Conservation (phyloP, 805 yeast species). For the Jamesozyma rosinii region DNA sequence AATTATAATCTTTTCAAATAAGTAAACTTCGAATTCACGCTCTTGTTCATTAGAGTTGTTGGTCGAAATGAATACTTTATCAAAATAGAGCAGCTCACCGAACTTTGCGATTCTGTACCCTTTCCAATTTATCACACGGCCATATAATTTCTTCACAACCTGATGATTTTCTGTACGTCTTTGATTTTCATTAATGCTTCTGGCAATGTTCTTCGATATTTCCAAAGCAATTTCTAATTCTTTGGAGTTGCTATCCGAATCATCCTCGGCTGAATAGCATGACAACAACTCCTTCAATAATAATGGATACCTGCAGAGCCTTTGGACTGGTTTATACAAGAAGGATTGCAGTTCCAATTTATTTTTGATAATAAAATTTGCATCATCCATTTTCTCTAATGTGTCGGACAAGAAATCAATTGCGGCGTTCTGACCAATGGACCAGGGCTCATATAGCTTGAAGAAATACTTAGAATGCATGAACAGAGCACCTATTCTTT, state of each 20-base stretch:
- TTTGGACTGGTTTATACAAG: conserved; percentile 87
- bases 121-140: conserved; percentile 82
- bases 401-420: conserved; percentile 57
- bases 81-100: conserved; percentile 77
- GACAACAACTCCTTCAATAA: conserved; percentile 62
- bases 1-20: conserved; percentile 65
- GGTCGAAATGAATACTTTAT: conserved; percentile 44
- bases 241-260: conserved; percentile 19
- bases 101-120: conserved; percentile 72
- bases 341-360: conserved; percentile 84
- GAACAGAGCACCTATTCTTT: conserved; percentile 83
- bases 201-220: conserved; percentile 75
- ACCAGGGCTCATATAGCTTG: conserved; percentile 87
- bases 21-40: conserved; percentile 79
- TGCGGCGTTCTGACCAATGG: conserved; percentile 81
- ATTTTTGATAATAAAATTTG: conserved; percentile 64
- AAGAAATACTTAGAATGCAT: conserved; percentile 79
- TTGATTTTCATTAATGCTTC: conserved; percentile 86
- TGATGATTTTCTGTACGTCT: conserved; percentile 81
- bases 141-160: conserved; percentile 55
- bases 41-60: conserved; percentile 51
- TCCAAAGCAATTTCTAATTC: conserved; percentile 65
- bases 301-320: conserved; percentile 91
- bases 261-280: conserved; percentile 2
- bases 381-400: conserved; percentile 40